A percentile compares a stretch with the other conserved stretches of the same genome.
These are phyloP conservation scores for Carex parvula DNA, from an alignment of 176 grass and related monocot species.

Conservation along the genomic window DNA sequence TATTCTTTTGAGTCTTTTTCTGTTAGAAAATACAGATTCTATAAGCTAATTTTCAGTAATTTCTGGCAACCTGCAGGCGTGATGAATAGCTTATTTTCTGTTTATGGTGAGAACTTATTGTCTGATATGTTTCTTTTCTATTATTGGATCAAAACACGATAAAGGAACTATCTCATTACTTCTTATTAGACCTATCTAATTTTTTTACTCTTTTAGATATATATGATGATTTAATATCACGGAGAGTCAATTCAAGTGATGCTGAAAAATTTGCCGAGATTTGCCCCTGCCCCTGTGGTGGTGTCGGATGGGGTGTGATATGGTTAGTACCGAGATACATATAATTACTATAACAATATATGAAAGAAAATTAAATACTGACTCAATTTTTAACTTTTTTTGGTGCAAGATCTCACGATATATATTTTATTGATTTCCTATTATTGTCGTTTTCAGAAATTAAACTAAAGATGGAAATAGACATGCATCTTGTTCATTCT, in stretches of 20 bases:
- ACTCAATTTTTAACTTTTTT: neutral
- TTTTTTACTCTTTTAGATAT: slow-evolving; percentile 54
- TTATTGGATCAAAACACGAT: slow-evolving; percentile 22
- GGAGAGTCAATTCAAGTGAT: slow-evolving; percentile 93
- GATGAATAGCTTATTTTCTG: slow-evolving; percentile 99
- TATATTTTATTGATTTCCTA: neutral
- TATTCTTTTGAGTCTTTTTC: slow-evolving; percentile 24
- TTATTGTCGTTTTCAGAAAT: neutral
- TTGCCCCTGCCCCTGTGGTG: slow-evolving; percentile 91
- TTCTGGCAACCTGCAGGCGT: slow-evolving; percentile 60
- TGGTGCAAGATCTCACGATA: neutral
- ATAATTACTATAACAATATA: neutral
- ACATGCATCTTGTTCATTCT: neutral
- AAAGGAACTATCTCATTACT: neutral
- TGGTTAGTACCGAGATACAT: slow-evolving; percentile 48
- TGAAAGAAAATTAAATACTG: neutral
- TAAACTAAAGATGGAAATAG: neutral
- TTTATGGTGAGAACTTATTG: slow-evolving; percentile 62
- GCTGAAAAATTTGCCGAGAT: slow-evolving; percentile 99
- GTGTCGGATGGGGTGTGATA: slow-evolving; percentile 82
- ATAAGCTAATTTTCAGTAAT: slow-evolving; percentile 22
- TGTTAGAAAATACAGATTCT: neutral
- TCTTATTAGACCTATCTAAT: neutral
- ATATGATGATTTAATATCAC: slow-evolving; percentile 94
- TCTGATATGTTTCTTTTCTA: slow-evolving; percentile 14